These are phyloP conservation scores for Debaryomyces singareniensis DNA, from an alignment of 1,139 yeast species.

Conservation along the genomic window DNA sequence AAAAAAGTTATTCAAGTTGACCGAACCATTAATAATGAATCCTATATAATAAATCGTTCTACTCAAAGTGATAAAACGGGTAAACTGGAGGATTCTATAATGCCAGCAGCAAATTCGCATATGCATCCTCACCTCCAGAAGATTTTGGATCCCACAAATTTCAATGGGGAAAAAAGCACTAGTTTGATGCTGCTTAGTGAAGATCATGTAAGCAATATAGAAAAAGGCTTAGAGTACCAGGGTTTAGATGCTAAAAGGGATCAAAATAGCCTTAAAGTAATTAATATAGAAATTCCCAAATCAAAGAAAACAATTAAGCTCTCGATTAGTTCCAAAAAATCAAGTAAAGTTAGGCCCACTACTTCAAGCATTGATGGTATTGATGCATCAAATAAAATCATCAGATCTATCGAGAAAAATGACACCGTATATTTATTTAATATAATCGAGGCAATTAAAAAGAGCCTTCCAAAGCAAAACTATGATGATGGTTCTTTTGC, in stretches of 20 bases:
- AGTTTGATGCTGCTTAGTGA: no score
- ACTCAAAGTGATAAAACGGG: neutral
- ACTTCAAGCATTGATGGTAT: neutral
- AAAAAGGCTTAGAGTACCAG: no score
- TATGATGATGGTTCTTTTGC: constrained; percentile 66
- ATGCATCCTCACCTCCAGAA: no score
- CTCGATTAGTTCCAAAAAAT: constrained; percentile 6
- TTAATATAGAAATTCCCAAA: constrained; percentile 8
- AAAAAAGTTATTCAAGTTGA: neutral
- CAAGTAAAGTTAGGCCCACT: constrained; percentile 3
- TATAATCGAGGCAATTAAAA: constrained; percentile 11
- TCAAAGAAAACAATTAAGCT: constrained; percentile 6
- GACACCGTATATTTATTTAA: constrained; percentile 9
- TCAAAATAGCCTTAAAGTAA: constrained; percentile 3
- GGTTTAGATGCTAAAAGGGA: no score
- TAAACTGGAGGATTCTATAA: neutral
- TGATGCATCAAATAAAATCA: constrained; percentile 3
- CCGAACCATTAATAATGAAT: neutral
- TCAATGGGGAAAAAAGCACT: neutral
- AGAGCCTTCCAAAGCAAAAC: constrained; percentile 8
- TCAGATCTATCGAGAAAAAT: constrained; percentile 5
- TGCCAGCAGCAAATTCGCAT: neutral
- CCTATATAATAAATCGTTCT: neutral
- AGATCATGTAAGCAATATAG: no score
- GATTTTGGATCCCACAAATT: neutral